Evolutionary conservation across 345 rosid genomes (phyloP).

Genomic region (Dovyalis caffra): DNA sequence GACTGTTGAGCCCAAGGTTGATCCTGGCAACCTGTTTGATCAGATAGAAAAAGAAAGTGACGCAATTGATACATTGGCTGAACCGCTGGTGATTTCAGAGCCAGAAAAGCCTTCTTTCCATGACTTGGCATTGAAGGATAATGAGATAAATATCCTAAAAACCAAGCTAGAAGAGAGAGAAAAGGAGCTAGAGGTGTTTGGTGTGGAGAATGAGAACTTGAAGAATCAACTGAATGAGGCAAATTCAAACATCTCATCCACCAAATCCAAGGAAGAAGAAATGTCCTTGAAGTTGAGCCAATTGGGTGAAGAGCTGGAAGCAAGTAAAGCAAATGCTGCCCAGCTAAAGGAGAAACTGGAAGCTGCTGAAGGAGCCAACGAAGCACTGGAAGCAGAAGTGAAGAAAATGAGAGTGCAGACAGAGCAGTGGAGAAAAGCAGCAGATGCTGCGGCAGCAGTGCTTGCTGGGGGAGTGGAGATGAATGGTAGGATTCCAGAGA

Average conservation of each 20-base stretch:
- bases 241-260: constrained; percentile 28
- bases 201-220: constrained; percentile 53
- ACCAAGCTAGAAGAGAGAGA: constrained; percentile 58
- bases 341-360: constrained; percentile 51
- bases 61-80: constrained; percentile 20
- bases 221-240: constrained; percentile 56
- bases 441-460: constrained; percentile 89
- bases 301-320: constrained; percentile 58
- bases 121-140: constrained; percentile 44
- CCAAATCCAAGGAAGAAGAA: constrained; percentile 52
- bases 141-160: constrained; percentile 56
- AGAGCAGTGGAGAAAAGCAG: constrained; percentile 95
- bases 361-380: constrained; percentile 52
- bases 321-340: constrained; percentile 46
- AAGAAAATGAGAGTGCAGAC: constrained; percentile 81
- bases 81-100: constrained; percentile 24
- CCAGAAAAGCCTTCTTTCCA: constrained; percentile 24
- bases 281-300: constrained; percentile 40
- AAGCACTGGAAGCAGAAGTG: constrained; percentile 71
- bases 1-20: constrained; percentile 30
- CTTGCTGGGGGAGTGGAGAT: constrained; percentile 67
- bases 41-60: constrained; percentile 26
- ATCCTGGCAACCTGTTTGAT: constrained; percentile 8
- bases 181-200: constrained; percentile 42
- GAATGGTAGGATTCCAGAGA: constrained; percentile 53